Conservation (phyloP, 2,329 filamentous ascomycete species). For the Dichotomopilus funicola region DNA sequence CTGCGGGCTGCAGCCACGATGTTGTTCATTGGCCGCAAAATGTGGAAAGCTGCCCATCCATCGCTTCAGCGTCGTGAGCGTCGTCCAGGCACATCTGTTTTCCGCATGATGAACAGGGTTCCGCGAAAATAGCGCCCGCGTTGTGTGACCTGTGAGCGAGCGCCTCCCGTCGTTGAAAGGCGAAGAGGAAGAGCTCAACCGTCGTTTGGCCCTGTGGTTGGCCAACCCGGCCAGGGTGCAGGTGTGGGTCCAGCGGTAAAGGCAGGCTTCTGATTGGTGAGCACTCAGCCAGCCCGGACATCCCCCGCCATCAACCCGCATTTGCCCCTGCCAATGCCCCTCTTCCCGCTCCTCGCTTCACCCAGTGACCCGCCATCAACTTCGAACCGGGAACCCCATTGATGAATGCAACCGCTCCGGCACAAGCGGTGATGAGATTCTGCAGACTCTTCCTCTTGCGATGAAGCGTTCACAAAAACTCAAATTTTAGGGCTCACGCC, state of each 20-base stretch:
- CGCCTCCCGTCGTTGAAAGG: conserved; percentile 16
- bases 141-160: conserved; percentile 18
- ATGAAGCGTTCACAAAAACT: not conserved
- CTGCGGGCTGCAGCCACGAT: conserved; percentile 19
- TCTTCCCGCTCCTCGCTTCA: not conserved
- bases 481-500: not conserved
- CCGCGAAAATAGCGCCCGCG: conserved; percentile 32
- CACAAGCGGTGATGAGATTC: not conserved
- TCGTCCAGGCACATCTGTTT: conserved; percentile 30
- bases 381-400: not conserved
- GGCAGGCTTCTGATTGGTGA: conserved; percentile 21
- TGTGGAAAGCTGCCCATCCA: conserved; percentile 37
- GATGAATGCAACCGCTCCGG: not conserved
- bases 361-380: not conserved
- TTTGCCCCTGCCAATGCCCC: conserved; percentile 11
- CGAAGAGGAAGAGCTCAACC: conserved; percentile 23
- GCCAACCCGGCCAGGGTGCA: conserved; percentile 29
- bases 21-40: conserved; percentile 28
- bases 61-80: conserved; percentile 29
- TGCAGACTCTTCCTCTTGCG: not conserved
- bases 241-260: conserved; percentile 32
- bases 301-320: conserved; percentile 20
- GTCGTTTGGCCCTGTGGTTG: conserved; percentile 35
- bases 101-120: conserved; percentile 32
- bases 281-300: conserved; percentile 8